Evolutionary conservation across 2,329 filamentous ascomycete genomes (phyloP).

Genomic region (Colletotrichum sp.): DNA sequence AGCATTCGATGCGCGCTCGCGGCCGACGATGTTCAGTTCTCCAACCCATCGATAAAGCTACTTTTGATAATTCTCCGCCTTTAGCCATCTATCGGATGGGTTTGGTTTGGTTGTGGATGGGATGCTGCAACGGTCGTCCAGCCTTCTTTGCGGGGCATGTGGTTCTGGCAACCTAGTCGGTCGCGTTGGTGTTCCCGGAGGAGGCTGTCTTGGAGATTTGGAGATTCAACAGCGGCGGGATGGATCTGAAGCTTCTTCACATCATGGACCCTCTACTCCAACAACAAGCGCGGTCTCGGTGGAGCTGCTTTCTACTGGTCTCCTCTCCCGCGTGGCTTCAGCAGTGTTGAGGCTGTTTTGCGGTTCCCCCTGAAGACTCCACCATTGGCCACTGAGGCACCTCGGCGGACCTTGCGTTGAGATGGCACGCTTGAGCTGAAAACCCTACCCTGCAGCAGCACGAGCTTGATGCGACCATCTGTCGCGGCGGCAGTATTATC

Average conservation of each 20-base stretch:
- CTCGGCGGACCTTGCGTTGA: not conserved
- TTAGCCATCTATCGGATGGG: not conserved
- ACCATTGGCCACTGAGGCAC: not conserved
- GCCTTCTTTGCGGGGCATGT: slow-evolving; percentile 22
- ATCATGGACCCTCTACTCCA: slow-evolving; percentile 16
- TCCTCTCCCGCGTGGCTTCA: slow-evolving; percentile 19
- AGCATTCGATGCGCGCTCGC: not conserved
- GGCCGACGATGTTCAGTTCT: not conserved
- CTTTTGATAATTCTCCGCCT: slow-evolving; percentile 1
- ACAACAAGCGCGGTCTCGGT: slow-evolving; percentile 14
- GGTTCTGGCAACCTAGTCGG: slow-evolving; percentile 13
- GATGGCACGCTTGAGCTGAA: not conserved
- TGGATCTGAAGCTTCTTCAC: slow-evolving; percentile 18
- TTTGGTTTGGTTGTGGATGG: slow-evolving; percentile 6
- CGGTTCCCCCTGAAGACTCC: slow-evolving; percentile 17
- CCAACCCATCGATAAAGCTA: not conserved
- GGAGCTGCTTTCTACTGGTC: slow-evolving; percentile 3
- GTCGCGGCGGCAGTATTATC: not conserved
- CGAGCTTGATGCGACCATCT: not conserved
- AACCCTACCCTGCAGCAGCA: not conserved
- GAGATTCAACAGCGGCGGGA: slow-evolving; percentile 17
- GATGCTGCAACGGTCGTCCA: slow-evolving; percentile 14
- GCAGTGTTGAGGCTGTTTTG: slow-evolving; percentile 20
- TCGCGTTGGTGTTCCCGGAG: slow-evolving; percentile 5
- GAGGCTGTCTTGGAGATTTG: slow-evolving; percentile 15